phyloP scores from a whole-genome alignment of 2,329 filamentous ascomycete species.

The Aspergillus latus region DNA sequence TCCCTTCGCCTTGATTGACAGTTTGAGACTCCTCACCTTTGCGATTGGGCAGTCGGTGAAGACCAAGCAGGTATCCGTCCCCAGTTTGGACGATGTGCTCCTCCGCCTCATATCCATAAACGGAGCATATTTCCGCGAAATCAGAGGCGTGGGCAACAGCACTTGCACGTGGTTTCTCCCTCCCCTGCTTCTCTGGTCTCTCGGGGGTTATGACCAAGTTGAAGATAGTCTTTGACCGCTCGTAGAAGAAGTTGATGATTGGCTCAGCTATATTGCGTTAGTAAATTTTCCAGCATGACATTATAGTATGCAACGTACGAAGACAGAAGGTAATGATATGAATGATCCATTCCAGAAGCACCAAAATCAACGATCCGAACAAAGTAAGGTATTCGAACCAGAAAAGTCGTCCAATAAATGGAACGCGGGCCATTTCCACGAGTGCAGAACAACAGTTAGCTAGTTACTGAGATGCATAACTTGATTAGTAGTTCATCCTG shows the following conservation, averaged over 20 bases:
- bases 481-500: background rate
- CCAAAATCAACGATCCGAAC: constrained; percentile 76
- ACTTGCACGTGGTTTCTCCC: constrained; percentile 69
- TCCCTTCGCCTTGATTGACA: constrained; percentile 68
- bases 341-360: constrained; percentile 78
- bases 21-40: constrained; percentile 76
- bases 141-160: constrained; percentile 83
- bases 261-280: constrained; percentile 61
- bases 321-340: constrained; percentile 84
- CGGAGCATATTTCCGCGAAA: constrained; percentile 87
- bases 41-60: constrained; percentile 82
- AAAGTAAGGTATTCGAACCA: constrained; percentile 83
- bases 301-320: constrained; percentile 58
- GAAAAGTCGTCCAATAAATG: constrained; percentile 62
- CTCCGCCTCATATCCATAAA: constrained; percentile 90
- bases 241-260: constrained; percentile 79
- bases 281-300: constrained; percentile 1
- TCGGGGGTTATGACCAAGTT: constrained; percentile 72
- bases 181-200: constrained; percentile 65
- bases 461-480: background rate
- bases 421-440: constrained; percentile 56
- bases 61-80: constrained; percentile 90
- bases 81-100: constrained; percentile 94
- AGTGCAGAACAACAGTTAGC: background rate
- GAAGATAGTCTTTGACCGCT: constrained; percentile 77